Conservation (phyloP, 169 alveolate species). For the Eimeria tenella region DNA sequence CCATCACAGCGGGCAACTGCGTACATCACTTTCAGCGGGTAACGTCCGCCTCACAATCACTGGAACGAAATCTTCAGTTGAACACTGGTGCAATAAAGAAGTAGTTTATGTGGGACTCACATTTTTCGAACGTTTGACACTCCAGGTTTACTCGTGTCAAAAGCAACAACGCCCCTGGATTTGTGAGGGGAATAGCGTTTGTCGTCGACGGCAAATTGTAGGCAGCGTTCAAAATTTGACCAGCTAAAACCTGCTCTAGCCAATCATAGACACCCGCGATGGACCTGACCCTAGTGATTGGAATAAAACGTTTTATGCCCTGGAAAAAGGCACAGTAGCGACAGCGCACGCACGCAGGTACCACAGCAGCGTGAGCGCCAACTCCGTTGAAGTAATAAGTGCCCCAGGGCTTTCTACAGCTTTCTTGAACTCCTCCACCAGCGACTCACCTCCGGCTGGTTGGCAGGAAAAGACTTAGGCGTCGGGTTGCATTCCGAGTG, state of each 20-base stretch:
- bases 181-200: slow-evolving; percentile 70
- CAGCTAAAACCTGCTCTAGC: slow-evolving; percentile 75
- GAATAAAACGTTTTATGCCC: slow-evolving; percentile 43
- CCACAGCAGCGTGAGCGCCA: background rate
- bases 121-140: slow-evolving; percentile 57
- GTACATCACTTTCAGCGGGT: too few relatives aligned
- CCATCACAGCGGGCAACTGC: too few relatives aligned
- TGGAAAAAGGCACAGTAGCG: background rate
- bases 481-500: slow-evolving; percentile 27
- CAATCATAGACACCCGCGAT: slow-evolving; percentile 78
- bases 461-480: slow-evolving; percentile 35
- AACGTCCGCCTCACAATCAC: too few relatives aligned
- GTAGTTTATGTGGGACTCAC: background rate
- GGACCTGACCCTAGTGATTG: slow-evolving; percentile 45
- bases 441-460: slow-evolving; percentile 25
- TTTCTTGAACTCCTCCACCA: background rate
- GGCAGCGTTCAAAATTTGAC: slow-evolving; percentile 71
- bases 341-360: background rate
- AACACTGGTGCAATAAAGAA: background rate
- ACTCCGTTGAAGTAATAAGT: too few relatives aligned
- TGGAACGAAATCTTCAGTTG: background rate
- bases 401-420: background rate
- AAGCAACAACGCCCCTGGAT: slow-evolving; percentile 75
- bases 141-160: slow-evolving; percentile 32
- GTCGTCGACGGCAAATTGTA: slow-evolving; percentile 56